Conservation (phyloP, 371 early-diverging fungal species). For the Umbelopsis sp. region DNA sequence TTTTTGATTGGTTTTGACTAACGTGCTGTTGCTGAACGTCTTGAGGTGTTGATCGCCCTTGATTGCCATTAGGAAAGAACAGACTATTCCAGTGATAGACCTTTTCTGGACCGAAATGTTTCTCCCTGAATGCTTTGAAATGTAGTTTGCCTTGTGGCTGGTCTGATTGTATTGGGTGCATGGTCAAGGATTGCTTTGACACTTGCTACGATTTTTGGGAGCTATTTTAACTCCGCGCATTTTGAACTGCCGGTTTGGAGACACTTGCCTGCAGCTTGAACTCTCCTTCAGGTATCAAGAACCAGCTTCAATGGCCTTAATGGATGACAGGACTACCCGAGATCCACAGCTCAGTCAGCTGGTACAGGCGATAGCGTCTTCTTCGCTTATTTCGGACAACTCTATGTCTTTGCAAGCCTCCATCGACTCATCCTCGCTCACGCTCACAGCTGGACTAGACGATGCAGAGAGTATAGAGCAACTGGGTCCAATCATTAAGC, state of each 20-base stretch:
- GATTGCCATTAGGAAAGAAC: background rate
- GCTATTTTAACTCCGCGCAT: background rate
- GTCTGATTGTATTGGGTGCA: background rate
- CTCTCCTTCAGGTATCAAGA: too few relatives aligned
- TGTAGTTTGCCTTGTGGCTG: constrained; percentile 12
- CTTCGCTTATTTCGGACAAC: constrained; percentile 11
- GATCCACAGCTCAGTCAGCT: constrained; percentile 6
- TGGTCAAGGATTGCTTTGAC: background rate
- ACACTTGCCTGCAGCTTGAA: too few relatives aligned
- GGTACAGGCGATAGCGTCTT: constrained; percentile 10
- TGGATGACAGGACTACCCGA: background rate
- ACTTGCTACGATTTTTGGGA: too few relatives aligned
- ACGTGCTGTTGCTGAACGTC: constrained; percentile 3
- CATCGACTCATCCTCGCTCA: constrained; percentile 24
- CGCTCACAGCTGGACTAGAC: constrained; percentile 47
- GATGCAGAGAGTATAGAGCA: constrained; percentile 81
- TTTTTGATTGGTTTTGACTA: too few relatives aligned
- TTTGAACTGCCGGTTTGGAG: background rate
- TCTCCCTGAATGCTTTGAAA: constrained; percentile 30
- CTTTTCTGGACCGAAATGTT: constrained; percentile 28
- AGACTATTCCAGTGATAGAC: background rate
- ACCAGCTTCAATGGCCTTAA: background rate
- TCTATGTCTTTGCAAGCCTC: constrained; percentile 7
- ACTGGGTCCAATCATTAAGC: constrained; percentile 88
- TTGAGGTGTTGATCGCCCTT: background rate